Evolutionary conservation across 495 filamentous ascomycete genomes (phyloP).

Genomic region (Penicillium samsonianum): DNA sequence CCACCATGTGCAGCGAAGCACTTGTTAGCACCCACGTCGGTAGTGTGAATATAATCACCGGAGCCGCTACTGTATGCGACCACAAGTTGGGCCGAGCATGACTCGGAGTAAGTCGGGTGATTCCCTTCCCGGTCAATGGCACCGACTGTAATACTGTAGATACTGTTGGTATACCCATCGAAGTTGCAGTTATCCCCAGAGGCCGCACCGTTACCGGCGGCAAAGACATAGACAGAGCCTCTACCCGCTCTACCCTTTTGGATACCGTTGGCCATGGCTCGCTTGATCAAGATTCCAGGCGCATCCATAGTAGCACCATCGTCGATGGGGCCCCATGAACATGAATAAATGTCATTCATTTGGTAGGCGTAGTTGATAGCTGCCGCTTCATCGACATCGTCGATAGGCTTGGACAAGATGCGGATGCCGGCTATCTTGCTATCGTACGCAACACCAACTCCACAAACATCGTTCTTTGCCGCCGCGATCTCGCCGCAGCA

Average conservation of each 20-base stretch:
- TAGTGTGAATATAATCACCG: slow-evolving; percentile 89
- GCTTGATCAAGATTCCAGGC: slow-evolving; percentile 82
- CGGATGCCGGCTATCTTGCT: slow-evolving; percentile 86
- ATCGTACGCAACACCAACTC: slow-evolving; percentile 91
- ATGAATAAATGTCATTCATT: slow-evolving; percentile 95
- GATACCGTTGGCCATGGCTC: slow-evolving; percentile 87
- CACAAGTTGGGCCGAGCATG: slow-evolving; percentile 91
- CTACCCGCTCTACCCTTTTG: slow-evolving; percentile 80
- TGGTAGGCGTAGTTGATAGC: slow-evolving; percentile 91
- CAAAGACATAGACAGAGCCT: slow-evolving; percentile 97
- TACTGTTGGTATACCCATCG: slow-evolving; percentile 98
- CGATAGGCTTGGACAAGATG: slow-evolving; percentile 86
- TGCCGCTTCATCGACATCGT: slow-evolving; percentile 86
- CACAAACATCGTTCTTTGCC: slow-evolving; percentile 89
- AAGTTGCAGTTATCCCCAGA: slow-evolving; percentile 97
- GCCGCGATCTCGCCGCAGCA: slow-evolving; percentile 95
- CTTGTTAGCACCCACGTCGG: slow-evolving; percentile 81
- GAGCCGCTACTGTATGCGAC: slow-evolving; percentile 95
- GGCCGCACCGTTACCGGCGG: slow-evolving; percentile 90
- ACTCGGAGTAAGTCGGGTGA: slow-evolving; percentile 92
- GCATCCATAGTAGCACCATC: slow-evolving; percentile 93
- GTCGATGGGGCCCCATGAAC: slow-evolving; percentile 96
- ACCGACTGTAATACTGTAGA: slow-evolving; percentile 96
- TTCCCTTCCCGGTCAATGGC: slow-evolving; percentile 83
- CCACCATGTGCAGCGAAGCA: slow-evolving; percentile 83